phyloP scores from a whole-genome alignment of 805 yeast species.

The Kluyveromyces nonfermentans region DNA sequence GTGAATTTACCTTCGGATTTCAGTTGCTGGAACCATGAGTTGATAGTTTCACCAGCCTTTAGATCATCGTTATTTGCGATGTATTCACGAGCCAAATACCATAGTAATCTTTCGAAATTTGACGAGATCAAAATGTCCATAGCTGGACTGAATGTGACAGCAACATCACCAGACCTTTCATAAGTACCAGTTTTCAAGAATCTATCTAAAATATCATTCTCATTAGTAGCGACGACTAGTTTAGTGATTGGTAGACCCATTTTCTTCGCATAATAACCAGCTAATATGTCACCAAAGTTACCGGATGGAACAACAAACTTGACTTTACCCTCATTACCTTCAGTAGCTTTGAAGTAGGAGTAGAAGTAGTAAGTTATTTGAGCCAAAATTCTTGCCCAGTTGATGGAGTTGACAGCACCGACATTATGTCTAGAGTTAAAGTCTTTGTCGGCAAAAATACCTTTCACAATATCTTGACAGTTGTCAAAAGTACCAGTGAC shows the following conservation, averaged over 20 bases:
- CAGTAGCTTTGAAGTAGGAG: slow-evolving; percentile 65
- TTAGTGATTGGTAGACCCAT: slow-evolving; percentile 92
- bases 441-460: slow-evolving; percentile 78
- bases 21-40: slow-evolving; percentile 69
- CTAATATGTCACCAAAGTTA: slow-evolving; percentile 95
- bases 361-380: slow-evolving; percentile 96
- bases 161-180: slow-evolving; percentile 66
- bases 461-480: slow-evolving; percentile 94
- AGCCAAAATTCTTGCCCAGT: slow-evolving; percentile 98
- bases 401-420: slow-evolving; percentile 96
- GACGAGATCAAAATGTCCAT: slow-evolving; percentile 96
- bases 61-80: slow-evolving; percentile 42
- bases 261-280: slow-evolving; percentile 88
- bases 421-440: slow-evolving; percentile 87
- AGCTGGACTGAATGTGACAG: slow-evolving; percentile 91
- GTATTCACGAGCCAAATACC: slow-evolving; percentile 82
- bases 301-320: slow-evolving; percentile 95
- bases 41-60: slow-evolving; percentile 67
- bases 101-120: slow-evolving; percentile 90
- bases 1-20: slow-evolving; percentile 66
- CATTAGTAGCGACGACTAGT: slow-evolving; percentile 90
- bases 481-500: slow-evolving; percentile 97
- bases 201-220: slow-evolving; percentile 89
- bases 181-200: slow-evolving; percentile 81
- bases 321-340: slow-evolving; percentile 38